phyloP scores from a whole-genome alignment of 108 stramenopile genomes.

The Aurantiochytrium sp. region DNA sequence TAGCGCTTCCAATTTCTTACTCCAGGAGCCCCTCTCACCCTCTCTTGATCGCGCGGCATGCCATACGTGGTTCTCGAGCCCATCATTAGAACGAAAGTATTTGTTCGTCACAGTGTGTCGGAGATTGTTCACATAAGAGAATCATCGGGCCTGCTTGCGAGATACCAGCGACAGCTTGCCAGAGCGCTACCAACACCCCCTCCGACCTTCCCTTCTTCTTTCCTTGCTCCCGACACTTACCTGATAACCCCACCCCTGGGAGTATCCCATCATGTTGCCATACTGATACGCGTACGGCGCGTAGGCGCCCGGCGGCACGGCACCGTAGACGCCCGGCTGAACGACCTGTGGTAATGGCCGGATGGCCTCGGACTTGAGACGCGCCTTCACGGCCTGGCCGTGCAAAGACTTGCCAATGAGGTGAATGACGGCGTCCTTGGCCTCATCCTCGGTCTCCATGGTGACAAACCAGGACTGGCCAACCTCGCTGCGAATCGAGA shows the following conservation, averaged over 20 bases:
- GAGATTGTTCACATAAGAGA: constrained; percentile 33
- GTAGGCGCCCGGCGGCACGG: neutral
- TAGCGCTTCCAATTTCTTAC: too few species aligned
- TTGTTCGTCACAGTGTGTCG: constrained; percentile 20
- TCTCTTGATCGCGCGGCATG: too few species aligned
- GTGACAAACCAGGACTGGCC: constrained; percentile 60
- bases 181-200: too few species aligned
- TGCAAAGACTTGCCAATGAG: constrained; percentile 52
- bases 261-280: neutral
- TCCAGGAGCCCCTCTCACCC: too few species aligned
- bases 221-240: neutral
- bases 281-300: neutral
- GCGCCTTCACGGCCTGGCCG: constrained; percentile 53
- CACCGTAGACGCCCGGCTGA: neutral
- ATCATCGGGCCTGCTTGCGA: constrained; percentile 15
- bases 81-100: constrained; percentile 32
- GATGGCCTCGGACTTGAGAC: constrained; percentile 55
- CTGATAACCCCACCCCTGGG: neutral
- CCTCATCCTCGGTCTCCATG: constrained; percentile 54
- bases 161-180: too few species aligned
- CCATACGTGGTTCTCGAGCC: too few species aligned
- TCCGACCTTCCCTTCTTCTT: neutral
- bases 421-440: constrained; percentile 48
- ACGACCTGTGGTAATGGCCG: neutral
- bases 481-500: constrained; percentile 52